Base-by-base conservation (phyloP, 352 stramenopile species). In the Phytophthora melonis region DNA sequence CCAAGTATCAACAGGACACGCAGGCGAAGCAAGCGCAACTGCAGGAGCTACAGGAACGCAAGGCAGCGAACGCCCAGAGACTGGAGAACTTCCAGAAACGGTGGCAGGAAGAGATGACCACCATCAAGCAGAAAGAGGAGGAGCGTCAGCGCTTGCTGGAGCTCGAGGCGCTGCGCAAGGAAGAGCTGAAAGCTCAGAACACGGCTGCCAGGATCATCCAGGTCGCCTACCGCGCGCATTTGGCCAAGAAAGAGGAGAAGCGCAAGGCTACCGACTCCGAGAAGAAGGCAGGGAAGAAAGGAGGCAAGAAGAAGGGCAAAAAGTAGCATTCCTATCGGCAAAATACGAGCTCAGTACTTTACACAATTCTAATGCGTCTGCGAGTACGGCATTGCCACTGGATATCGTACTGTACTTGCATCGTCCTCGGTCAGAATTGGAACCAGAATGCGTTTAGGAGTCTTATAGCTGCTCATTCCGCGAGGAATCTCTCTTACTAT, bases 1-100 rank as follows among this genome's bases (percentile, higher is more conserved):
- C 69, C 3, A 96, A 95, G 64, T 97, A 97, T 68, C 80, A 94
- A 63, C 78, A 92, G 19, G 90, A 97, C 39, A 83, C 85, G n/a
- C 86, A 91, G 34, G 74, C 77, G 3, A 91, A 96, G 72, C 84
- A 93, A 63, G 54, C 81, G 36, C 77, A 94, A 50, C 68, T 94
- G 16, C 71, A 88, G 23, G 69, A 77, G 5, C 75, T 96, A 6
- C 82, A 92, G 62, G 66, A 87, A 41, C 79, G 90, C 59, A 87
- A 92, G 41, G 67, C 75, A 16, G 71, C 71, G 3, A 93, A 94
- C 61, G 65, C 85, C 3, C 75, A 90, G 34, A 80, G 84, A 55
- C 78, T 97, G 27, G 84, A 89, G 49, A 77, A 83, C 9, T 90
- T 91, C 59, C 80, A 93, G 52, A 87, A 86, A 63, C 79, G 86